phyloP scores from a whole-genome alignment of 208 protist genomes.

The Acanthamoeba royreba region DNA sequence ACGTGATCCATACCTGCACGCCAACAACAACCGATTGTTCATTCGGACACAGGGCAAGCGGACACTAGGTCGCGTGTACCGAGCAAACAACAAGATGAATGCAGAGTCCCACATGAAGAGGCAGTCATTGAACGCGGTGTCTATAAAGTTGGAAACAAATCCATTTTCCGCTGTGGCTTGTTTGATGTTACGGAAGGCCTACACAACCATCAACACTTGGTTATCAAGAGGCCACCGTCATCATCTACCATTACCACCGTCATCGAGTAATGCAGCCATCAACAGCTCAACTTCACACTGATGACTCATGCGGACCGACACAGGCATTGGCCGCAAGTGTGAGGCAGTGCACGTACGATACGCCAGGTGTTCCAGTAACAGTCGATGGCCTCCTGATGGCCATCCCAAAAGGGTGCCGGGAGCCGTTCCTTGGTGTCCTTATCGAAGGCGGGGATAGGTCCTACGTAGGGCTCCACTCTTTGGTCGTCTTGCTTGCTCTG shows the following conservation, averaged over 20 bases:
- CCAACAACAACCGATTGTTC: too few species aligned
- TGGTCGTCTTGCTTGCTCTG: not conserved
- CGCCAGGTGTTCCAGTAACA: constrained; percentile 6
- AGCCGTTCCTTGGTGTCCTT: not conserved
- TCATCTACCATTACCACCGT: too few species aligned
- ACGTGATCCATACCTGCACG: not conserved
- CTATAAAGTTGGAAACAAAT: constrained; percentile 29
- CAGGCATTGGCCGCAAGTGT: too few species aligned
- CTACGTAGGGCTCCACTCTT: not conserved
- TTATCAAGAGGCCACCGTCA: not conserved
- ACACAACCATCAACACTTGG: not conserved
- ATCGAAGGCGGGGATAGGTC: not conserved
- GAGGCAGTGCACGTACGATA: not conserved
- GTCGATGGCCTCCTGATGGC: constrained; percentile 10
- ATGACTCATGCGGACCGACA: too few species aligned
- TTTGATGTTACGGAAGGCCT: constrained; percentile 32
- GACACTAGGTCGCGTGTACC: not conserved
- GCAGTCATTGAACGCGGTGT: constrained; percentile 29
- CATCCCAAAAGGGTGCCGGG: not conserved
- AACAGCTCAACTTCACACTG: too few species aligned
- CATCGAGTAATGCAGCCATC: too few species aligned
- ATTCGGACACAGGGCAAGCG: too few species aligned
- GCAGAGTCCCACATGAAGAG: constrained; percentile 43
- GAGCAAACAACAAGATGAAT: not conserved
- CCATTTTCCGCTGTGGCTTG: not conserved